A percentile compares a stretch with the other conserved stretches of the same genome.
Conservation (phyloP, 2,329 filamentous ascomycete genomes). For the Dactylonectria estremocensis region DNA sequence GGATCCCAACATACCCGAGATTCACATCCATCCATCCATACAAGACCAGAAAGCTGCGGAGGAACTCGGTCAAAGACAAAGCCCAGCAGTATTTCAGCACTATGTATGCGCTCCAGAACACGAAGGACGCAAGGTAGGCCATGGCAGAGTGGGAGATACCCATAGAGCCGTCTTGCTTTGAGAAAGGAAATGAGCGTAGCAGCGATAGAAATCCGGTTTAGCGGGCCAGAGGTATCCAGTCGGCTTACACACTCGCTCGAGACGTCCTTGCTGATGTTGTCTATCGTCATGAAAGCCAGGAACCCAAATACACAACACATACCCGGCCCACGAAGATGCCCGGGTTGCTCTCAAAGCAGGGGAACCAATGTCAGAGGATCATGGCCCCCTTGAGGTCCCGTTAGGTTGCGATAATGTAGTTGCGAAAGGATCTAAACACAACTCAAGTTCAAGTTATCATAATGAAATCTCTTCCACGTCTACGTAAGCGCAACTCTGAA, state of each 20-base stretch:
- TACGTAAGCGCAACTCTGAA: conserved; percentile 85
- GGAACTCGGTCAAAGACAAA: conserved; percentile 87
- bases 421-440: conserved; percentile 69
- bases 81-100: conserved; percentile 80
- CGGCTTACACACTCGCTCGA: conserved; percentile 79
- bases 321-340: conserved; percentile 83
- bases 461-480: conserved; percentile 62
- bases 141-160: conserved; percentile 68
- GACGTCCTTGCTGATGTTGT: conserved; percentile 68
- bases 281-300: conserved; percentile 78
- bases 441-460: neutral
- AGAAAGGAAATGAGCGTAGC: conserved; percentile 78
- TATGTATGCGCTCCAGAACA: conserved; percentile 76
- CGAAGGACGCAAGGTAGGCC: conserved; percentile 79
- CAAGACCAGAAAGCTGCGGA: conserved; percentile 77
- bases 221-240: conserved; percentile 75
- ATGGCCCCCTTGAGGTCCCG: conserved; percentile 82
- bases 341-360: conserved; percentile 76
- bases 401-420: conserved; percentile 93
- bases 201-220: conserved; percentile 79
- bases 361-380: conserved; percentile 84
- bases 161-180: conserved; percentile 73
- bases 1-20: conserved; percentile 83
- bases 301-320: conserved; percentile 74
- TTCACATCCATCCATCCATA: conserved; percentile 79